Percentiles rank a stretch among this genome's conserved stretches.
phyloP scores from a whole-genome alignment of 192 early-diverging fungal species.

The Pilaira anomala region DNA sequence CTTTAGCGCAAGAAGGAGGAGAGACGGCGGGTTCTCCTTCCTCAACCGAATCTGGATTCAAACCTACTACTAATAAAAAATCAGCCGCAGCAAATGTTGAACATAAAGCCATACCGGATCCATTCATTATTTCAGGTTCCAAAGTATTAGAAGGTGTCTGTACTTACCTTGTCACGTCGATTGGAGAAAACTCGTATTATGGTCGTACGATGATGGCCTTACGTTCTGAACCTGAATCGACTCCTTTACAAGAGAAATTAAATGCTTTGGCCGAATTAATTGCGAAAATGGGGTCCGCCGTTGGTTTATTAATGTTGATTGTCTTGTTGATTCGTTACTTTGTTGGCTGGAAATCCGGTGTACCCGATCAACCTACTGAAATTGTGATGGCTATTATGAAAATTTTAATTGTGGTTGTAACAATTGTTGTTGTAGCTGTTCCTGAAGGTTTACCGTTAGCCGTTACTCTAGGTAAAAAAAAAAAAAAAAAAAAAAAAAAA shows the following conservation, averaged over 20 bases:
- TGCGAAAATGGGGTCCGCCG: slow-evolving; percentile 85
- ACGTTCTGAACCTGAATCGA: slow-evolving; percentile 79
- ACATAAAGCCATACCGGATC: slow-evolving; percentile 46
- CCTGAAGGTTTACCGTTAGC: slow-evolving; percentile 98
- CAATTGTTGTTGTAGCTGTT: slow-evolving; percentile 95
- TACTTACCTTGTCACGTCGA: slow-evolving; percentile 75
- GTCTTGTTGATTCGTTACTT: slow-evolving; percentile 84
- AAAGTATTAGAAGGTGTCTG: slow-evolving; percentile 90
- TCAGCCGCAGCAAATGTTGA: slow-evolving; percentile 13
- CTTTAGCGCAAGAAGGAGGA: slow-evolving; percentile 8
- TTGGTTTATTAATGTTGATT: slow-evolving; percentile 84
- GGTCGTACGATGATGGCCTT: slow-evolving; percentile 88
- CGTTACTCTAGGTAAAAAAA: slow-evolving; percentile 70
- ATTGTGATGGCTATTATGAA: slow-evolving; percentile 65
- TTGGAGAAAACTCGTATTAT: slow-evolving; percentile 85
- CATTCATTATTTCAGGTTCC: slow-evolving; percentile 92
- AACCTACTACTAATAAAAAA: slow-evolving; percentile 13
- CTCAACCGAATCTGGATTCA: slow-evolving; percentile 7
- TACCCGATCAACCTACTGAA: slow-evolving; percentile 41
- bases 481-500: background rate
- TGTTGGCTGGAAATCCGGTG: slow-evolving; percentile 48
- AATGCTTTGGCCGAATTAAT: slow-evolving; percentile 87
- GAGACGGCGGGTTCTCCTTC: background rate
- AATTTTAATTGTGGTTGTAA: slow-evolving; percentile 89
- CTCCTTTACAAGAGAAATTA: slow-evolving; percentile 91